Evolutionary conservation across 164 flowering plant genomes (phyloP), one percentile per base, ranked within the genome.

Genomic region (Stephania yunnanensis): DNA sequence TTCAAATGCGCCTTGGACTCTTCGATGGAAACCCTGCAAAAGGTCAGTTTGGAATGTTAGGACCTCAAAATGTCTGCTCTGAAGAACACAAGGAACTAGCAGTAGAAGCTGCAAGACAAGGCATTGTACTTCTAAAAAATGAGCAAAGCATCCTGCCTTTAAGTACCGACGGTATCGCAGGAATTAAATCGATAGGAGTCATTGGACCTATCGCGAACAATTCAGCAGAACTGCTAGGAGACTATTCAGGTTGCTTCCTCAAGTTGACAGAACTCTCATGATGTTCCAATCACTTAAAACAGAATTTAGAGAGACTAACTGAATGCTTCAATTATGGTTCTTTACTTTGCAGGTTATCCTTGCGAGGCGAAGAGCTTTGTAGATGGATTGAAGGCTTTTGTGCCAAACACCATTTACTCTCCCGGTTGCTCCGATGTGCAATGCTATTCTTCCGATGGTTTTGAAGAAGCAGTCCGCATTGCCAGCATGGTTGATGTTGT

Each of bases 91-190:
- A 77, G 80, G 74, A 74, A 42, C 73, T 96, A 74, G 98, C 99
- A 46, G 89, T 91, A 73, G 99, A 94, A 78, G 98, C 95, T 4
- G 92, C 97, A 69, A 82, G 86, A 82, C 95, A 94, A 82, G 97
- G 97, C 30, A 91, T 92, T 75, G 97, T 94, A 77, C 97, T 96
- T 71, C 77, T 96, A 55, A 93, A 92, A 83, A 96, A 96, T 75
- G 84, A 88, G 7, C 82, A 85, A n/a, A 85, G 82, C 70, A 84
- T 92, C 77, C 81, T 96, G 74, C 99, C 99, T 63, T 81, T 91
- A 72, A 67, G 84, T 45, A 85, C 84, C 75, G 71, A 72, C 11
- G 45, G 84, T 45, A 85, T 84, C 75, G 71, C 72, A 17, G 44
- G 46, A 13, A 76, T 86, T 71, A 75, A 87, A 29, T 91, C 98